Evolutionary conservation across 306 rosid genomes (phyloP), one percentile per base, ranked within the genome.

Genomic region (Spatholobus suberectus): DNA sequence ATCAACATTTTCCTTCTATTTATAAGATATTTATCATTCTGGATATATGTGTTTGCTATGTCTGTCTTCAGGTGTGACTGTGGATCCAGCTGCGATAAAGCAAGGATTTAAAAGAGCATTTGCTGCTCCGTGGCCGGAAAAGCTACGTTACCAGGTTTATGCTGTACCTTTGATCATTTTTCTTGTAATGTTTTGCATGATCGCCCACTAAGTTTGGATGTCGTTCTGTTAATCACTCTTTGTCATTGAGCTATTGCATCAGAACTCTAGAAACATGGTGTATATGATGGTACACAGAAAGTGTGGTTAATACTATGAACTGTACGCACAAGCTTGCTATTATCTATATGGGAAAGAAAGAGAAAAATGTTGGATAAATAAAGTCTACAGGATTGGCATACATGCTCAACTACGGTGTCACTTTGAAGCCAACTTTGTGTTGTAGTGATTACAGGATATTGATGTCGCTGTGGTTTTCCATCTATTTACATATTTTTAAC

Each of bases 51-150:
- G 77, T 70, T 78, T 54, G 67, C 51, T 24, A 46, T 62, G 55
- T 75, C 4, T 49, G 46, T 77, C 35, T 59, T 58, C 73, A 93
- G 98, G 97, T 78, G 86, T 94, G 82, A 75, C 88, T 75, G 76
- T 81, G 70, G 89, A 92, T 77, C 88, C 98, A 41, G 83, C 89
- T 78, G 91, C 89, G 83, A 94, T 96, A 66, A 94, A 92, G 88
- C 97, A 92, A 74, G 98, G 97, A 38, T 96, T 96, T 81, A 92
- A 61, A 84, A 90, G 94, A 85, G 98, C 92, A 4, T 94, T 96
- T 86, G 41, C 94, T 81, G 95, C 94, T 86, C 86, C 95, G 0
- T 96, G 97, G 98, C 94, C 96, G 47, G 89, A 90, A 73, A 96
- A 93, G 81, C 92, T 96, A 17, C 96, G 99, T 13, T 96, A 96